phyloP scores from a whole-genome alignment of 2,329 filamentous ascomycete species.

The Trichoderma citrinoviride region DNA sequence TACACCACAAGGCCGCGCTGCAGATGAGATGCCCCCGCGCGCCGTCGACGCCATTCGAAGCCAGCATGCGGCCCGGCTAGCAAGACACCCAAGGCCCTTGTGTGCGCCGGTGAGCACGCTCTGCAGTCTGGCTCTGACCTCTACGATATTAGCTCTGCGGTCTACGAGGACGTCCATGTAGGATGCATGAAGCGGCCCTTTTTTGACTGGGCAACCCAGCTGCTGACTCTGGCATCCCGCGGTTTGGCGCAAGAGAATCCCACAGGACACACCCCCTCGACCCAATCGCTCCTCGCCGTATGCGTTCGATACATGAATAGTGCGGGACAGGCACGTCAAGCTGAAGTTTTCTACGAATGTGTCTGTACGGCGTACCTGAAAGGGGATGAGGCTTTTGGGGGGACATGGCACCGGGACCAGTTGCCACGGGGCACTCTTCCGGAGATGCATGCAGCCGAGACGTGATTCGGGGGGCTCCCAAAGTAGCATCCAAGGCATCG shows the following conservation, averaged over 20 bases:
- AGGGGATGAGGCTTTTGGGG: not conserved
- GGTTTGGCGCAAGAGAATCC: constrained; percentile 2
- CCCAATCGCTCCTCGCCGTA: not conserved
- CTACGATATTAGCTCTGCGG: not conserved
- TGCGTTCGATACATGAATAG: not conserved
- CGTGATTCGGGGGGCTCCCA: not conserved
- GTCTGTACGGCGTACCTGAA: not conserved
- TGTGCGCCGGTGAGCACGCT: not conserved
- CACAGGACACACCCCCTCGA: not conserved
- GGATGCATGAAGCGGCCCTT: not conserved
- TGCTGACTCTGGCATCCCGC: constrained; percentile 4
- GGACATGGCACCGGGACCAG: not conserved
- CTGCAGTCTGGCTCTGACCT: not conserved
- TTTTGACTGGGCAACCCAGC: not conserved
- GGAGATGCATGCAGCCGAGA: constrained; percentile 11
- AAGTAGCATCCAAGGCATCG: not conserved
- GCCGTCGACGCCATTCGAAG: not conserved
- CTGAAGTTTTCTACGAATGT: not conserved
- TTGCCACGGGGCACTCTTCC: not conserved
- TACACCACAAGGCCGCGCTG: not conserved
- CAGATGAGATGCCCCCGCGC: constrained; percentile 12
- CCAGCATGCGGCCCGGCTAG: not conserved
- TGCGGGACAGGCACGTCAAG: not conserved
- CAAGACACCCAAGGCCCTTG: not conserved
- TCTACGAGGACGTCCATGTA: no score